phyloP scores from a whole-genome alignment of 192 early-diverging fungal genomes.

The Linnemannia zychae region DNA sequence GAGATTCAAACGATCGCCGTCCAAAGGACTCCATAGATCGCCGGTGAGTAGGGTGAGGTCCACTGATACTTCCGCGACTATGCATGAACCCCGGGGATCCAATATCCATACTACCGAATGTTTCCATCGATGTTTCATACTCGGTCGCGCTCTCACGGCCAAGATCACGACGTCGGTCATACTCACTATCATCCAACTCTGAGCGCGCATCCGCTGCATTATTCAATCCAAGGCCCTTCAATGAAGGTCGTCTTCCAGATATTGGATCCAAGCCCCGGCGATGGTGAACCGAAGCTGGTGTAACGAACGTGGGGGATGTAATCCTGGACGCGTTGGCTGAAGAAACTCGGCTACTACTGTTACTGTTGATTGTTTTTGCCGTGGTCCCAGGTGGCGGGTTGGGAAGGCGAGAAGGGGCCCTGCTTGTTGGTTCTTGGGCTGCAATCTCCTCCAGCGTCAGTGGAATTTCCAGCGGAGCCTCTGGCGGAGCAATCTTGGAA shows the following conservation, averaged over 20 bases:
- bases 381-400: not conserved
- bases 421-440: slow-evolving; percentile 38
- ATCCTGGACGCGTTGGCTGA: slow-evolving; percentile 35
- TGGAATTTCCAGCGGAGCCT: not conserved
- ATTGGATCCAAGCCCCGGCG: slow-evolving; percentile 10
- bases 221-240: not conserved
- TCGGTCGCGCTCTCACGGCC: slow-evolving; percentile 45
- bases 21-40: slow-evolving; percentile 18
- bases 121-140: slow-evolving; percentile 48
- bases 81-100: slow-evolving; percentile 10
- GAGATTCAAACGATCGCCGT: slow-evolving; percentile 15
- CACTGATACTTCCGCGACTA: not conserved
- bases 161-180: slow-evolving; percentile 25
- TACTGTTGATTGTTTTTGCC: slow-evolving; percentile 3
- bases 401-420: not conserved
- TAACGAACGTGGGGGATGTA: slow-evolving; percentile 17
- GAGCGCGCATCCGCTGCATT: slow-evolving; percentile 15
- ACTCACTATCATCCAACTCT: slow-evolving; percentile 38
- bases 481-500: not conserved
- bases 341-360: slow-evolving; percentile 32
- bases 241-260: not conserved
- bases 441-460: slow-evolving; percentile 45
- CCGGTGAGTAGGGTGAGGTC: not conserved
- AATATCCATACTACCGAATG: slow-evolving; percentile 29
- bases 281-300: not conserved